These are phyloP conservation scores for Fusarium proliferatum DNA, from an alignment of 2,329 filamentous ascomycete species.

Conservation along the genomic window DNA sequence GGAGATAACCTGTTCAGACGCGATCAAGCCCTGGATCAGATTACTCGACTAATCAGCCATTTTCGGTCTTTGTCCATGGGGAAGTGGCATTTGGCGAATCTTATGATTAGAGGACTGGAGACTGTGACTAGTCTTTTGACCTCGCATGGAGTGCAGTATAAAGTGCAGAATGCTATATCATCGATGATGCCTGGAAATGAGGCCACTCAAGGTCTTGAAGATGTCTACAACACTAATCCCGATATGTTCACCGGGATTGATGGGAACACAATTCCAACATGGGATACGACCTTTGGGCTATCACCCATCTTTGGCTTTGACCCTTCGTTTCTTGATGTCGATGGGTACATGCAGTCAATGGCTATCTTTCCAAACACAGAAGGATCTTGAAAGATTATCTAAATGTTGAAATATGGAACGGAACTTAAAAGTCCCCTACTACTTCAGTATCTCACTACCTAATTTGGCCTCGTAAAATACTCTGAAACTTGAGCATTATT, in stretches of 20 bases:
- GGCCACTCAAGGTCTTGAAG: neutral
- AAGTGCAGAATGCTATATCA: neutral
- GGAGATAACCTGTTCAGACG: slow-evolving; percentile 53
- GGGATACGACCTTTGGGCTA: slow-evolving; percentile 45
- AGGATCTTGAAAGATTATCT: neutral
- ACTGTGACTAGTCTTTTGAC: slow-evolving; percentile 34
- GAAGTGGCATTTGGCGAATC: slow-evolving; percentile 57
- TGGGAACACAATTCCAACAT: slow-evolving; percentile 27
- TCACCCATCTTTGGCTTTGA: slow-evolving; percentile 47
- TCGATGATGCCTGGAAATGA: neutral
- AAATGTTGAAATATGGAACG: no score
- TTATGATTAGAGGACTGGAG: slow-evolving; percentile 59
- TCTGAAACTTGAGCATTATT: no score
- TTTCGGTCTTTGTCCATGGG: slow-evolving; percentile 56
- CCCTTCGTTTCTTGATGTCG: slow-evolving; percentile 28
- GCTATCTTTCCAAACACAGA: slow-evolving; percentile 24
- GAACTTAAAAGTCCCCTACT: no score
- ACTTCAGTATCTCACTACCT: no score
- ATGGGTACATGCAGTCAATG: slow-evolving; percentile 35
- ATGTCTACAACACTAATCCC: neutral
- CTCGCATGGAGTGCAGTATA: neutral
- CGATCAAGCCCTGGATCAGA: slow-evolving; percentile 51
- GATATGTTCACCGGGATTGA: slow-evolving; percentile 24
- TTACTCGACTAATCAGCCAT: slow-evolving; percentile 51
- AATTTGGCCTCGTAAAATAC: no score